Evolutionary conservation across 768 basidiomycete species (phyloP).

Genomic region (Xerocomus brunneocitrinus): DNA sequence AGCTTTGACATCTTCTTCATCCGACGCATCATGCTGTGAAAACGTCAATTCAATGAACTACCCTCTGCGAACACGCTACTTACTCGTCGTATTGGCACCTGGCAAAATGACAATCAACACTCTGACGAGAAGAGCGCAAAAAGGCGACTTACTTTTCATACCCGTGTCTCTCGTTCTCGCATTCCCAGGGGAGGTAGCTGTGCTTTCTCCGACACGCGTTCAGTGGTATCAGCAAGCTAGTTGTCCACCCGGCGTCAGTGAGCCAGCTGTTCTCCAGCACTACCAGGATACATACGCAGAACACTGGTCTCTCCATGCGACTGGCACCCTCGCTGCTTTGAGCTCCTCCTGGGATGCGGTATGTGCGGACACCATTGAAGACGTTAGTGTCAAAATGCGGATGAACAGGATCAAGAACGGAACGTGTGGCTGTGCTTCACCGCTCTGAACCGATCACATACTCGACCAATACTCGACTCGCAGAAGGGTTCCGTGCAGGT

Average conservation of each 20-base stretch:
- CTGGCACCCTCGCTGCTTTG: constrained; percentile 67
- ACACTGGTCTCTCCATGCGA: constrained; percentile 86
- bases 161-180: constrained; percentile 79
- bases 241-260: not conserved
- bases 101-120: constrained; percentile 3
- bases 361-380: constrained; percentile 61
- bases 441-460: too few species aligned
- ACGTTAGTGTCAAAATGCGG: not conserved
- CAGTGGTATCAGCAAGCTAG: constrained; percentile 78
- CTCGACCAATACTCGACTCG: too few species aligned
- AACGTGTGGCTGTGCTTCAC: constrained; percentile 19
- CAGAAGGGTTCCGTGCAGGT: too few species aligned
- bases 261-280: not conserved
- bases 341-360: constrained; percentile 83
- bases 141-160: constrained; percentile 69
- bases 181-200: constrained; percentile 86
- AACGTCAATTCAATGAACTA: not conserved
- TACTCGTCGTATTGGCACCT: constrained; percentile 97
- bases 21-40: constrained; percentile 71
- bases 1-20: constrained; percentile 81
- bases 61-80: constrained; percentile 29
- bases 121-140: not conserved
- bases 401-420: not conserved
- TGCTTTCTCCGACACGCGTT: constrained; percentile 81
- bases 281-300: constrained; percentile 66